Base-by-base conservation (phyloP, 192 early-diverging fungal genomes). In the Entomortierella lignicola region DNA sequence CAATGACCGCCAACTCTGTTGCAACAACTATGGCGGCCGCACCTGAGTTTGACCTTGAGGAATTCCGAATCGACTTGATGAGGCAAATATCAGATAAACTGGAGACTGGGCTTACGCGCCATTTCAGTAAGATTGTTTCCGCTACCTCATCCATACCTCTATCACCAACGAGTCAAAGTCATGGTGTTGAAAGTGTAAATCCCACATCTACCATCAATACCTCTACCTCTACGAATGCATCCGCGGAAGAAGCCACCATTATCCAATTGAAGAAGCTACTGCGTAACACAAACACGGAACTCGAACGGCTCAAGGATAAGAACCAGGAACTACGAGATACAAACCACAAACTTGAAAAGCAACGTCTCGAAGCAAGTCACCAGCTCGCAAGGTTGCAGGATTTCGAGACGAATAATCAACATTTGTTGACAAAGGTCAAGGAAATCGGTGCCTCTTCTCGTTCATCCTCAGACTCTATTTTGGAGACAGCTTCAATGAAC, bases 11-110 rank as follows among this genome's bases (percentile, higher is more conserved):
- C 53, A 21, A 31, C 56, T 12, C 72, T 29, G 55, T 30, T 20
- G 18, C 55, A 13, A 57, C 55, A 11, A 57, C 55, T 8, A 57
- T 30, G 18, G 34, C 55, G 8, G 34, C 55, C 55, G 34, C 63
- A 27, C 39, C 58, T 0, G 75, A 77, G 30, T 77, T 77, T 26
- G 68, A 79, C 21, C 75, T 68, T 44, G 75, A 79, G 54, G 75
- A 79, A 39, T 79, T 79, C 63, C 55, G 68, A 20, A 66, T 70
- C 48, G 70, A 68, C 29, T 63, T 79, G 25, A 70, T 79, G 56
- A 67, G 75, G 13, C 75, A 79, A 42, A 79, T 79, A 51, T 66
- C 66, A 0, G 75, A 79, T 26, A 69, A 79, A 18, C 62, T 79
- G 8, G 66, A 69, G 31, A 60, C 68, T 6, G 61, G 61, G 1